These are phyloP conservation scores for Yamadazyma insecticola DNA, from an alignment of 805 yeast genomes.

Conservation along the genomic window DNA sequence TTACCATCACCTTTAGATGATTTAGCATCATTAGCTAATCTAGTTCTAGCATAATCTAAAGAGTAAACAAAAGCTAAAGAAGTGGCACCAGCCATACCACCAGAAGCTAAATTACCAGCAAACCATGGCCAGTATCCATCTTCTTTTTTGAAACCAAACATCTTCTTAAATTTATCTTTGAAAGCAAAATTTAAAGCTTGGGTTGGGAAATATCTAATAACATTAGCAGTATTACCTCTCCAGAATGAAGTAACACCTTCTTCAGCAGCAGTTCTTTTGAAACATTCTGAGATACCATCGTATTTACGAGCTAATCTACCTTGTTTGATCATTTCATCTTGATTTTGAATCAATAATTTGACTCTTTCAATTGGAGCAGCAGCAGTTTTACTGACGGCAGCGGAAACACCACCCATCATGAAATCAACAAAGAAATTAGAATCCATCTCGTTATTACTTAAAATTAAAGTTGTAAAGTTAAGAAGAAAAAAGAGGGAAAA, in stretches of 20 bases:
- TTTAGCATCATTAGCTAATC: constrained; percentile 98
- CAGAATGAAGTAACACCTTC: constrained; percentile 94
- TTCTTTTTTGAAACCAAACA: constrained; percentile 96
- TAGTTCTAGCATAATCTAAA: constrained; percentile 96
- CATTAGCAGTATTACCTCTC: constrained; percentile 99
- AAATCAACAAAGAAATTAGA: constrained; percentile 13
- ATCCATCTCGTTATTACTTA: constrained; percentile 10
- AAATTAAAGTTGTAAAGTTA: constrained; percentile 4
- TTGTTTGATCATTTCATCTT: constrained; percentile 97
- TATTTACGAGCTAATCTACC: constrained; percentile 86
- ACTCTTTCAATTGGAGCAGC: constrained; percentile 98
- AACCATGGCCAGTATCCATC: constrained; percentile 92
- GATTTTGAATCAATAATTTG: constrained; percentile 93
- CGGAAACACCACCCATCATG: constrained; percentile 96
- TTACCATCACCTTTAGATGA: constrained; percentile 73
- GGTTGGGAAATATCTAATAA: constrained; percentile 98
- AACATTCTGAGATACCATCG: constrained; percentile 90
- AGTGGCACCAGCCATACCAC: constrained; percentile 98
- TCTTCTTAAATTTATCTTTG: constrained; percentile 93
- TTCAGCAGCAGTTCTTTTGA: constrained; percentile 88
- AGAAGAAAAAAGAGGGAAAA: constrained; percentile 2
- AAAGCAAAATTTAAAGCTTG: constrained; percentile 98
- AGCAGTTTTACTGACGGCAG: constrained; percentile 97
- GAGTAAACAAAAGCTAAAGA: constrained; percentile 92
- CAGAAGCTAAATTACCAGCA: constrained; percentile 97